Conservation (phyloP, 345 rosid species). For the Rhizophora apiculata region DNA sequence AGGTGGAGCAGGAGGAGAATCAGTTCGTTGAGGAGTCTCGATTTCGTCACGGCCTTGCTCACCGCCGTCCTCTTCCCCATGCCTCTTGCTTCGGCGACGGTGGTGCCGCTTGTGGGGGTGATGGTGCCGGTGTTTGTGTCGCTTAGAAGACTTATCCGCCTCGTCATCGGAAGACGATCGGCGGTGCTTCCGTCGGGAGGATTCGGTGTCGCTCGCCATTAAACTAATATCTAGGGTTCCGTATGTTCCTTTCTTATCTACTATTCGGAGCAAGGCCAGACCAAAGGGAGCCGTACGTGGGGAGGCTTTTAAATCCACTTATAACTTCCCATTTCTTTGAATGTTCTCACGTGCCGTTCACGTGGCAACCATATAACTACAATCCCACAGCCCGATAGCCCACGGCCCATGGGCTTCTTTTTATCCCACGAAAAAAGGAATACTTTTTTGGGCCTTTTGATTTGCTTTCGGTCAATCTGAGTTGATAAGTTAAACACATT, state of each 20-base stretch:
- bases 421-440: too few species aligned
- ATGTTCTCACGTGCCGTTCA: too few species aligned
- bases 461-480: too few species aligned
- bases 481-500: too few species aligned
- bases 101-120: slow-evolving; percentile 45
- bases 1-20: slow-evolving; percentile 22
- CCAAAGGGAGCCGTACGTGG: too few species aligned
- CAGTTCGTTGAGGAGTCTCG: slow-evolving; percentile 15
- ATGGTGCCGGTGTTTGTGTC: slow-evolving; percentile 78
- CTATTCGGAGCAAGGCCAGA: too few species aligned
- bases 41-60: slow-evolving; percentile 29
- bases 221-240: slow-evolving; percentile 12
- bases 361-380: too few species aligned
- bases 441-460: too few species aligned
- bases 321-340: too few species aligned
- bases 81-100: slow-evolving; percentile 63
- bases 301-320: too few species aligned
- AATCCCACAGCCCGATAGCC: too few species aligned
- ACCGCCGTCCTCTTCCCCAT: slow-evolving; percentile 41
- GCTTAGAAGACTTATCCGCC: slow-evolving; percentile 59
- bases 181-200: slow-evolving; percentile 65
- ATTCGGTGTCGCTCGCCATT: slow-evolving; percentile 36
- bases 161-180: slow-evolving; percentile 53
- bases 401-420: too few species aligned
- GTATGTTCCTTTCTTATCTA: slow-evolving; percentile 1